A percentile compares a stretch with the other conserved stretches of the same genome.
Evolutionary conservation across 2,329 filamentous ascomycete genomes (phyloP).

Genomic region (Aspergillus glaucus): DNA sequence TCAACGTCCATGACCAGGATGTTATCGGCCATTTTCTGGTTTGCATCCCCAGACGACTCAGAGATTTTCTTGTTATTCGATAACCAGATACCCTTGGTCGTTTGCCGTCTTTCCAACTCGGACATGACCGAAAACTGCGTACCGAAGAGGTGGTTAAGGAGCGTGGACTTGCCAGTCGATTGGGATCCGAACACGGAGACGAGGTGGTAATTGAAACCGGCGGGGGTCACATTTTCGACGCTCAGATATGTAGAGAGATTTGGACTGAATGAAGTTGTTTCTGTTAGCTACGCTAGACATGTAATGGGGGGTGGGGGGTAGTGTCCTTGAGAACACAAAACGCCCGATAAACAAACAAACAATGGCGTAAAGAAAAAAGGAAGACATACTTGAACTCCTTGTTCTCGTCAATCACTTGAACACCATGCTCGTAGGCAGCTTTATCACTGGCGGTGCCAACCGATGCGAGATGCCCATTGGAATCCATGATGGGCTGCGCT

Average conservation of each 20-base stretch:
- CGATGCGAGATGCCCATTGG: conserved; percentile 43
- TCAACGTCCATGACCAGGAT: conserved; percentile 99
- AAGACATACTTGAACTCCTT: conserved; percentile 89
- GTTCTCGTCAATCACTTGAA: conserved; percentile 93
- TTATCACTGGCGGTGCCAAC: conserved; percentile 33
- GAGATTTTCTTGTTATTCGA: conserved; percentile 77
- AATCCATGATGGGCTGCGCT: conserved; percentile 33
- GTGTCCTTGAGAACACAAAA: background rate
- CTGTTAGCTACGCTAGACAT: background rate
- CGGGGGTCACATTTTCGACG: conserved; percentile 70
- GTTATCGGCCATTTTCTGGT: conserved; percentile 79
- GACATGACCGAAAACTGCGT: conserved; percentile 98
- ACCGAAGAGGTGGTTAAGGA: conserved; percentile 91
- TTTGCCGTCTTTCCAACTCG: conserved; percentile 87
- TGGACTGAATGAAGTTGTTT: conserved; percentile 45
- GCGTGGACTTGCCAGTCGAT: conserved; percentile 95
- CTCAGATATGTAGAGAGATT: conserved; percentile 77
- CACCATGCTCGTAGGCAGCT: conserved; percentile 72
- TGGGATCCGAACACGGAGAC: conserved; percentile 99
- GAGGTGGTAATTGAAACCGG: conserved; percentile 98
- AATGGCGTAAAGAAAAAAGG: background rate
- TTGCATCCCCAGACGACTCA: conserved; percentile 19
- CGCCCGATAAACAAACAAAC: background rate
- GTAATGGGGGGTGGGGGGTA: background rate
- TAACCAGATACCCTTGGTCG: conserved; percentile 99